Evolutionary conservation across 805 yeast species (phyloP), one percentile per base, ranked within the genome.

Genomic region (Myxozyma nipponensis): DNA sequence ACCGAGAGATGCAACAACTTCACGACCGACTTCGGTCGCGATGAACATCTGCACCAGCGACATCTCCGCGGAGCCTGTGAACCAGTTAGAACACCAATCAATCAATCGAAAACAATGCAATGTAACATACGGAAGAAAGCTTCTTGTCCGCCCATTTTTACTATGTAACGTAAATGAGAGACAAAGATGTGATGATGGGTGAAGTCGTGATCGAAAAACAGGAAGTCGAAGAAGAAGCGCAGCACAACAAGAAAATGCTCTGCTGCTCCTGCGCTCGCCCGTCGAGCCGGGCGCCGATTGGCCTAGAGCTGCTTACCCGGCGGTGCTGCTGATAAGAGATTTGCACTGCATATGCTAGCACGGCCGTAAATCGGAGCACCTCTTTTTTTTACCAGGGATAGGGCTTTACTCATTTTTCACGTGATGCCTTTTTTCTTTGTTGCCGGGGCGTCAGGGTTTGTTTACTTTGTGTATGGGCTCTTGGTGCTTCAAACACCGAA

Each of bases 61-160:
- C 98, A 93, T 95, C 64, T 86, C 95, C 83, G 98, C 98, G 50
- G 98, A 90, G 76, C 96, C 58, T 54, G 30, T 22, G 10, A 17
- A 7, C 19, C 9, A n/a, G 22, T 18, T 34, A 37, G 28, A 35
- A 32, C 22, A 39, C 23, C 25, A 24, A 37, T 23, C 30, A 17
- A 21, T 9, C 15, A 4, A 13, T 13, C 10, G 23, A 24, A 9
- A 32, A 30, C 17, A n/a, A 9, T 22, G 4, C 37, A 7, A 18
- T 13, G 2, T n/a, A 17, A 50, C 63, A 32, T 54, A 59, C 63
- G 63, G 61, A 59, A 59, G 39, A 59, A 59, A 40, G 63, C 63
- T 50, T 59, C 58, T 34, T 57, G 32, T 9, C 32, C 50, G 37
- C 53, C 59, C 54, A 54, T 52, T 39, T 39, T 47, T 26, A 10